Conservation (phyloP, 495 filamentous ascomycete species). For the Talaromyces ruber region DNA sequence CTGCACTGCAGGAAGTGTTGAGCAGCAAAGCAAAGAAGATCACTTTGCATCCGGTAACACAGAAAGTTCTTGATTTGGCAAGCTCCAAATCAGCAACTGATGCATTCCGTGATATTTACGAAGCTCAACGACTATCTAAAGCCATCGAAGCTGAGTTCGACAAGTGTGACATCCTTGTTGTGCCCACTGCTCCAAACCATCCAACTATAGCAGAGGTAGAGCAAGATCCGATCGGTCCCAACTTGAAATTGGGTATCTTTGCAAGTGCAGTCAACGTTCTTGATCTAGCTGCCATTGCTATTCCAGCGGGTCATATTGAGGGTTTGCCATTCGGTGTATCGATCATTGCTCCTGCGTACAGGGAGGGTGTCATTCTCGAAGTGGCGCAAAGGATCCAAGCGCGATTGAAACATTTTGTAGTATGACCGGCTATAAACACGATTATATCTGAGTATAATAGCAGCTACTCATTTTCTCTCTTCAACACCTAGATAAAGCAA, state of each 20-base stretch:
- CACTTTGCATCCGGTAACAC: conserved; percentile 47
- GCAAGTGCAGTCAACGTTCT: conserved; percentile 56
- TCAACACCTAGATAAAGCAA: too few relatives aligned
- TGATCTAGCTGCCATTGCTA: conserved; percentile 50
- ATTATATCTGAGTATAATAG: background rate
- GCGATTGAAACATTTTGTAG: background rate
- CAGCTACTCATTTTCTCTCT: too few relatives aligned
- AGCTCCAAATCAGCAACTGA: conserved; percentile 17
- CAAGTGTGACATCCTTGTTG: conserved; percentile 48
- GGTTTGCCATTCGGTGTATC: conserved; percentile 5
- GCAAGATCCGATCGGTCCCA: conserved; percentile 43
- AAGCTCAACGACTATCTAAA: conserved; percentile 17
- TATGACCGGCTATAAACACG: background rate
- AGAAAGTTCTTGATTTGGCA: conserved; percentile 39
- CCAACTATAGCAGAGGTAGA: conserved; percentile 48
- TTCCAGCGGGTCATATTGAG: conserved; percentile 32
- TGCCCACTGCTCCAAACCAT: conserved; percentile 52
- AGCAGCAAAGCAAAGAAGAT: conserved; percentile 13
- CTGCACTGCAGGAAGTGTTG: conserved; percentile 30
- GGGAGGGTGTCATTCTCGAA: background rate
- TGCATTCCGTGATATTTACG: background rate
- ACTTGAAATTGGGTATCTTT: conserved; percentile 48
- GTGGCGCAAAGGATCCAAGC: conserved; percentile 1
- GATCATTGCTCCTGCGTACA: conserved; percentile 1
- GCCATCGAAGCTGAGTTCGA: conserved; percentile 22